Evolutionary conservation across 2,329 filamentous ascomycete species (phyloP).

Genomic region (Cladophialophora bantiana): DNA sequence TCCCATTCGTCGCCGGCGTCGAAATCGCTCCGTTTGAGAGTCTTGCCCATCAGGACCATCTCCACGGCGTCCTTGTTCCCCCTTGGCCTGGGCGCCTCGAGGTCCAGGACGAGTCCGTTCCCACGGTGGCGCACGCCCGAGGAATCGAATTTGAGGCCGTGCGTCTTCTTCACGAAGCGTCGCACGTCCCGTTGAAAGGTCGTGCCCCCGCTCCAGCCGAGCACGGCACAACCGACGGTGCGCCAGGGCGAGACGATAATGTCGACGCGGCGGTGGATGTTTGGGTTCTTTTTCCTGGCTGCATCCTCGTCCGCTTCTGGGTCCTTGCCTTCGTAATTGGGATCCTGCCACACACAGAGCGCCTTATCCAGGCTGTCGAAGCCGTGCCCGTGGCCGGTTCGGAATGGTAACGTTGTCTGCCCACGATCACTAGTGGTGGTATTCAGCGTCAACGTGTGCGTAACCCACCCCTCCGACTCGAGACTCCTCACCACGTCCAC

Average conservation of each 20-base stretch:
- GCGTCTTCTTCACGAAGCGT: slow-evolving; percentile 75
- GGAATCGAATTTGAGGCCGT: slow-evolving; percentile 85
- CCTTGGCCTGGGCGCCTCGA: slow-evolving; percentile 59
- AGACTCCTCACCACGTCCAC: slow-evolving; percentile 73
- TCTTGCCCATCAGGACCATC: slow-evolving; percentile 8
- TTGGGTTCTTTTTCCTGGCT: slow-evolving; percentile 63
- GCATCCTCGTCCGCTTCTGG: not conserved
- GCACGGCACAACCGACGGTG: slow-evolving; percentile 83
- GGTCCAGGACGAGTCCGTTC: slow-evolving; percentile 72
- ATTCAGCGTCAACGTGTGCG: slow-evolving; percentile 78
- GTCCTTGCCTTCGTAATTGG: slow-evolving; percentile 49
- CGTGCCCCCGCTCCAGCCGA: slow-evolving; percentile 87
- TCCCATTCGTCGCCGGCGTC: slow-evolving; percentile 67
- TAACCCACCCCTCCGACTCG: slow-evolving; percentile 74
- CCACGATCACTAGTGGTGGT: slow-evolving; percentile 74
- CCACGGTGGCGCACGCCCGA: slow-evolving; percentile 76
- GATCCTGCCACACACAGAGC: slow-evolving; percentile 88
- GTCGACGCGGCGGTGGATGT: slow-evolving; percentile 83
- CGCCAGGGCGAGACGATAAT: slow-evolving; percentile 91
- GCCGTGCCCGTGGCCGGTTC: slow-evolving; percentile 60
- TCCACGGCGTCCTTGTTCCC: slow-evolving; percentile 46
- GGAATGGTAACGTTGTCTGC: slow-evolving; percentile 68
- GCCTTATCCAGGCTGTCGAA: slow-evolving; percentile 94
- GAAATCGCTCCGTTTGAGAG: slow-evolving; percentile 70
- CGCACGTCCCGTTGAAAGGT: slow-evolving; percentile 90